phyloP scores from a whole-genome alignment of 75 land plant species.

The Isoetes taiwanensis region DNA sequence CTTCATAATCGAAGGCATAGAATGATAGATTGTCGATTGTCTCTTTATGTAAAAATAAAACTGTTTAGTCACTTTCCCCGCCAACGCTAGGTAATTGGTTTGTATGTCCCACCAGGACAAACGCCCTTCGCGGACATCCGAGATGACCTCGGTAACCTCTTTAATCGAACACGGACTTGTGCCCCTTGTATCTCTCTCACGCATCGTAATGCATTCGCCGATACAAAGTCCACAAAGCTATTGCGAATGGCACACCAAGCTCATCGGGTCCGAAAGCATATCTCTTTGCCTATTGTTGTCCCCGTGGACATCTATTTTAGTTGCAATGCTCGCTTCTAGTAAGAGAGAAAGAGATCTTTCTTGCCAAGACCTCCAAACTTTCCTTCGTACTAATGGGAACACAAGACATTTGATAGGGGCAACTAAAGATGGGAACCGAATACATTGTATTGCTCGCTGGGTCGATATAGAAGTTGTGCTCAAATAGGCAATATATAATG shows the following conservation, averaged over 20 bases:
- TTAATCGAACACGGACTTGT: constrained; percentile 2
- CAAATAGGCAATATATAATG: constrained; percentile 4
- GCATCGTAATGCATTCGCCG: not conserved
- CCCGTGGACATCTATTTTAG: not conserved
- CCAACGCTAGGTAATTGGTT: too few species aligned
- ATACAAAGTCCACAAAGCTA: constrained; percentile 2
- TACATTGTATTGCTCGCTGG: not conserved
- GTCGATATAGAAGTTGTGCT: not conserved
- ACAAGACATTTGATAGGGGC: constrained; percentile 1
- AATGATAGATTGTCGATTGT: too few species aligned
- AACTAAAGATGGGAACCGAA: constrained; percentile 3
- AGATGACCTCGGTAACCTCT: too few species aligned
- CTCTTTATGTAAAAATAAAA: too few species aligned
- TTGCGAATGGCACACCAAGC: constrained; percentile 3
- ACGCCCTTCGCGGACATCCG: too few species aligned
- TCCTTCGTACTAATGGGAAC: not conserved
- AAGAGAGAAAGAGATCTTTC: not conserved
- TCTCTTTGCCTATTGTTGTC: not conserved
- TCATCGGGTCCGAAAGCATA: not conserved
- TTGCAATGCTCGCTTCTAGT: constrained; percentile 1
- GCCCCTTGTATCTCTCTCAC: not conserved
- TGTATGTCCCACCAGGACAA: too few species aligned
- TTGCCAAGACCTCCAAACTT: not conserved
- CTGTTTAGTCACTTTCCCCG: too few species aligned
- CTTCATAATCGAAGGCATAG: too few species aligned